Percentiles rank a stretch among this genome's conserved stretches.
Conservation (phyloP, 108 stramenopile genomes). For the Nannochloropsis oceanica region DNA sequence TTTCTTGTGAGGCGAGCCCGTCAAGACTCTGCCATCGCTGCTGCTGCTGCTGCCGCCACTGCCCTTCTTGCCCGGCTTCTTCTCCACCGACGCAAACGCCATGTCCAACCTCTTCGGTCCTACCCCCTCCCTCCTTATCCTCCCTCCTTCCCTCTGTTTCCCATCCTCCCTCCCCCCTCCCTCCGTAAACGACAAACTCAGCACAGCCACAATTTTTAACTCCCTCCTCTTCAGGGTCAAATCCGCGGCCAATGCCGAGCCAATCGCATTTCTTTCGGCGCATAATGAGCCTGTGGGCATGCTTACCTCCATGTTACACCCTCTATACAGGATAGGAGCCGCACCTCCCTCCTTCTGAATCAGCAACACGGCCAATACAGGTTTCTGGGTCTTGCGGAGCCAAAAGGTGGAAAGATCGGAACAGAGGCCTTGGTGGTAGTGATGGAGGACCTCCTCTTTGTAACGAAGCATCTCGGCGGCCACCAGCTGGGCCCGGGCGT, state of each 20-base stretch:
- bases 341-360: slow-evolving; percentile 49
- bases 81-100: not conserved
- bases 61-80: not conserved
- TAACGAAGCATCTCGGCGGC: slow-evolving; percentile 75
- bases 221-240: slow-evolving; percentile 8
- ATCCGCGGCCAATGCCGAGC: slow-evolving; percentile 13
- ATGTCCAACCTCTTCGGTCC: not conserved
- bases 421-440: not conserved
- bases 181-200: not conserved
- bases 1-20: not conserved
- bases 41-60: not conserved
- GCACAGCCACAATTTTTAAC: slow-evolving; percentile 11
- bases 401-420: slow-evolving; percentile 76
- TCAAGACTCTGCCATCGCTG: not conserved
- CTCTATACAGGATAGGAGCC: slow-evolving; percentile 55
- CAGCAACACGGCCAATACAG: slow-evolving; percentile 86
- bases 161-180: not conserved
- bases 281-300: slow-evolving; percentile 96
- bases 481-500: slow-evolving; percentile 34
- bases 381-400: slow-evolving; percentile 84
- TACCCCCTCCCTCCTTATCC: not conserved
- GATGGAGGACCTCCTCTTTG: slow-evolving; percentile 47
- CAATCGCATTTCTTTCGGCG: slow-evolving; percentile 91
- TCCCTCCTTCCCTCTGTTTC: not conserved
- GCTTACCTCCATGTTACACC: slow-evolving; percentile 86